Evolutionary conservation across 129 eudicot genomes (phyloP).

Genomic region (Solidago caesia): DNA sequence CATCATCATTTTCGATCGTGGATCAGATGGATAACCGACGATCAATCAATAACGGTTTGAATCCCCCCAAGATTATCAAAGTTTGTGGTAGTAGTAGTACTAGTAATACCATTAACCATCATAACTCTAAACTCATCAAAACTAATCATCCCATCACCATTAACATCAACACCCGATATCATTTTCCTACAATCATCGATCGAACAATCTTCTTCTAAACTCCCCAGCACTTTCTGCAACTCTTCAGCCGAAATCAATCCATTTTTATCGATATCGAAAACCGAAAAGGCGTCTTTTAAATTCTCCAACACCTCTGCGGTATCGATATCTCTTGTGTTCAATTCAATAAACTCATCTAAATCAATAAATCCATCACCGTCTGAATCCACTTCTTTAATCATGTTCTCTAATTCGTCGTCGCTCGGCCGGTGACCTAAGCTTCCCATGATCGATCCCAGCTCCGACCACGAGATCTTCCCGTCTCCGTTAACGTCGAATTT

Average conservation of each 20-base stretch:
- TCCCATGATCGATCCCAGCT: slow-evolving; percentile 68
- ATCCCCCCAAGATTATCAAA: slow-evolving; percentile 33
- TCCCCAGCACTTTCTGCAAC: slow-evolving; percentile 48
- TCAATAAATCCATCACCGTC: slow-evolving; percentile 78
- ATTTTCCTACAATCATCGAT: slow-evolving; percentile 59
- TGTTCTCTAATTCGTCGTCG: slow-evolving; percentile 42
- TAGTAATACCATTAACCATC: slow-evolving; percentile 55
- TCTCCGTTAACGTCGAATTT: slow-evolving; percentile 68
- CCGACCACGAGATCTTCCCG: slow-evolving; percentile 68
- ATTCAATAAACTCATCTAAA: slow-evolving; percentile 53
- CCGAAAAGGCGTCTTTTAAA: slow-evolving; percentile 54
- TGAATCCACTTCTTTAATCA: slow-evolving; percentile 59
- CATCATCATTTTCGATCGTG: too few species aligned
- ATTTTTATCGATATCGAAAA: slow-evolving; percentile 59
- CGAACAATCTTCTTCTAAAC: slow-evolving; percentile 58
- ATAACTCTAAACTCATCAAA: slow-evolving; percentile 79
- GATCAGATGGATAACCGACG: too few species aligned
- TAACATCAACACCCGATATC: slow-evolving; percentile 61
- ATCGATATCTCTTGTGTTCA: slow-evolving; percentile 64
- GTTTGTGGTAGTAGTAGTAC: slow-evolving; percentile 3
- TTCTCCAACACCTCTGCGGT: slow-evolving; percentile 50
- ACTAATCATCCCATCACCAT: slow-evolving; percentile 62
- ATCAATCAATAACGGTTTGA: too few species aligned
- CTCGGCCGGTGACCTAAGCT: slow-evolving; percentile 54
- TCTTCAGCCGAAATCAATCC: slow-evolving; percentile 71